Conservation (phyloP, 225 moss, liverwort and hornwort species). For the Pseudisothecium myosuroides region DNA sequence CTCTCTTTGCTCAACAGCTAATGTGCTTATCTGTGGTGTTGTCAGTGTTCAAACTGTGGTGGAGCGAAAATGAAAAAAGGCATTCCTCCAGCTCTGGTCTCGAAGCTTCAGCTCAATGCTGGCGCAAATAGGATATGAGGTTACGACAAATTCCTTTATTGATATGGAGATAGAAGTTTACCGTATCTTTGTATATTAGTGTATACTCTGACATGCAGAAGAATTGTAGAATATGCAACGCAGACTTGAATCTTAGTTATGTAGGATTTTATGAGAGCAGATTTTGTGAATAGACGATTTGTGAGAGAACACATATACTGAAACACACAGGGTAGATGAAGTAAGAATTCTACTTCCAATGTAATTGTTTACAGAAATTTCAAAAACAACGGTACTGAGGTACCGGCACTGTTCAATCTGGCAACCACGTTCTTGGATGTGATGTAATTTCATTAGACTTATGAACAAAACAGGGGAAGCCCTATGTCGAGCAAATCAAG, state of each 20-base stretch:
- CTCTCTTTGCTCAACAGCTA: neutral
- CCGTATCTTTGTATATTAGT: neutral
- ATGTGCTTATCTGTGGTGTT: neutral
- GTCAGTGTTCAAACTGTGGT: conserved; percentile 64
- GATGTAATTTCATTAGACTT: neutral
- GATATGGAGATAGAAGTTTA: neutral
- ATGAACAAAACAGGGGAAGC: neutral
- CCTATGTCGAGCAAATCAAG: neutral
- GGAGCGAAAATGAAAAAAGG: conserved; percentile 59
- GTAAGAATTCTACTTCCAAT: neutral
- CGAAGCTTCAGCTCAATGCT: neutral
- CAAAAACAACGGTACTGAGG: neutral
- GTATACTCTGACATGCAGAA: neutral
- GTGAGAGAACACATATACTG: neutral
- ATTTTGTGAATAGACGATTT: neutral
- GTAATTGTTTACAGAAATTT: neutral
- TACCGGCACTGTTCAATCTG: neutral
- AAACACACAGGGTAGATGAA: neutral
- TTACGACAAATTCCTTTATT: neutral
- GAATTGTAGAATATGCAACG: neutral
- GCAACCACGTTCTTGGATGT: neutral
- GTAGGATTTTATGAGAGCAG: neutral
- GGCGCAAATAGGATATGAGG: neutral
- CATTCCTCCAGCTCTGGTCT: conserved; percentile 3
- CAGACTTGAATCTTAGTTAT: neutral